These are phyloP conservation scores for Asterophora lycoperdoides DNA, from an alignment of 768 basidiomycete genomes.

Conservation along the genomic window DNA sequence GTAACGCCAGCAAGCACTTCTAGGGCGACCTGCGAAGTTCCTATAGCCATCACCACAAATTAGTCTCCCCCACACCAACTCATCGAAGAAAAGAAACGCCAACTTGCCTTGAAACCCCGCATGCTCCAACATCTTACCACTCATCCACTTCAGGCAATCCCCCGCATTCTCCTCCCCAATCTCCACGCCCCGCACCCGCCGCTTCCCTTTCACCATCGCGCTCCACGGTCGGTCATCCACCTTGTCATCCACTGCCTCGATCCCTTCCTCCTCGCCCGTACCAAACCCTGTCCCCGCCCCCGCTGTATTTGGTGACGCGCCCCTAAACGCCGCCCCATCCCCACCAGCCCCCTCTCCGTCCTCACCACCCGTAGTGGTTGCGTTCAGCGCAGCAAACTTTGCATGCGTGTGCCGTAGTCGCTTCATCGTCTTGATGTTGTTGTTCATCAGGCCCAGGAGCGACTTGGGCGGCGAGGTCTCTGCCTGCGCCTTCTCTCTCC, in stretches of 20 bases:
- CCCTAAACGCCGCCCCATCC: slow-evolving; percentile 31
- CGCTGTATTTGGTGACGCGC: slow-evolving; percentile 12
- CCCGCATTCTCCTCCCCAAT: slow-evolving; percentile 56
- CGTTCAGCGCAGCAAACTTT: slow-evolving; percentile 58
- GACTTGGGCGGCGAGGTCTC: slow-evolving; percentile 31
- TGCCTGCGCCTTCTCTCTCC: slow-evolving; percentile 22
- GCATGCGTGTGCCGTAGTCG: slow-evolving; percentile 69
- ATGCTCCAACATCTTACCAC: slow-evolving; percentile 80
- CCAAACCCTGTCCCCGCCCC: slow-evolving; percentile 8
- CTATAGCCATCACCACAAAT: slow-evolving; percentile 30
- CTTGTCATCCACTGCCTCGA: slow-evolving; percentile 33
- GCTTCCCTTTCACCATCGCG: slow-evolving; percentile 24
- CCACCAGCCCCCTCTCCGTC: slow-evolving; percentile 35
- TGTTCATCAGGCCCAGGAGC: slow-evolving; percentile 67
- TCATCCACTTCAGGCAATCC: slow-evolving; percentile 69
- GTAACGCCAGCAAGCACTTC: slow-evolving; percentile 76
- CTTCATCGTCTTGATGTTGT: slow-evolving; percentile 71
- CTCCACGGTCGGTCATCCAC: slow-evolving; percentile 65
- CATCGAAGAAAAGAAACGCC: not conserved
- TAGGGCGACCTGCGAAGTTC: slow-evolving; percentile 69
- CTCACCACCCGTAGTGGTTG: slow-evolving; percentile 22
- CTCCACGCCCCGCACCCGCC: slow-evolving; percentile 38
- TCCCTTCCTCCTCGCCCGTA: slow-evolving; percentile 21
- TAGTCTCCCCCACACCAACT: not conserved
- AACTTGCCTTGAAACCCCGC: slow-evolving; percentile 84